Conservation (phyloP, 1,139 yeast species). For the Lizanozyma gosingica region DNA sequence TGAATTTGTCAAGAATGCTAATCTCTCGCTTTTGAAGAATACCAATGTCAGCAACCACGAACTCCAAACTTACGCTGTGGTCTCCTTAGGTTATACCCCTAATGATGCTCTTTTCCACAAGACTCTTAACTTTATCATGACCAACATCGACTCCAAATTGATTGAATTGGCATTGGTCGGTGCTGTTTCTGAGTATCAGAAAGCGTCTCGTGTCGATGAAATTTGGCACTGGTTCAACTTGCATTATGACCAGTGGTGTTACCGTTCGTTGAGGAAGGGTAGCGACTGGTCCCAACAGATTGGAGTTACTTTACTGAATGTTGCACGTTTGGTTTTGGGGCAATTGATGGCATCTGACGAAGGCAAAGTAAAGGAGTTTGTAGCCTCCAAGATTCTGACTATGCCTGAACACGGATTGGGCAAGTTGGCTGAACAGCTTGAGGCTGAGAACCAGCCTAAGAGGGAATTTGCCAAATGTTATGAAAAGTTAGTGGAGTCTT, state of each 20-base stretch:
- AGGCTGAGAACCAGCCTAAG: slow-evolving; percentile 15
- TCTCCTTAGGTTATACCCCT: slow-evolving; percentile 41
- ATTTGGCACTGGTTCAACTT: slow-evolving; percentile 50
- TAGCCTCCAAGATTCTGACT: slow-evolving; percentile 12
- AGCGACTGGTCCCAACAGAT: slow-evolving; percentile 33
- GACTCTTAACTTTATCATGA: slow-evolving; percentile 45
- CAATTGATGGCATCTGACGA: slow-evolving; percentile 22
- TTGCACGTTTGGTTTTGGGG: slow-evolving; percentile 21
- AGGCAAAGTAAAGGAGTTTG: slow-evolving; percentile 14
- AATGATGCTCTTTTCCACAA: slow-evolving; percentile 39
- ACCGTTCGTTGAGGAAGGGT: slow-evolving; percentile 34
- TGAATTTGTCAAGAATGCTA: slow-evolving; percentile 42
- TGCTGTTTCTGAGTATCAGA: slow-evolving; percentile 20
- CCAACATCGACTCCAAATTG: slow-evolving; percentile 44
- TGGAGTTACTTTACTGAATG: slow-evolving; percentile 20
- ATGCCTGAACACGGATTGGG: slow-evolving; percentile 24
- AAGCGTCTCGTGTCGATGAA: slow-evolving; percentile 8
- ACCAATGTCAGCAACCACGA: slow-evolving; percentile 23
- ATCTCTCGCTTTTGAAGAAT: slow-evolving; percentile 24
- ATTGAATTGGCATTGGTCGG: slow-evolving; percentile 52
- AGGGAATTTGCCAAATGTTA: slow-evolving; percentile 5
- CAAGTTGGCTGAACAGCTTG: slow-evolving; percentile 13
- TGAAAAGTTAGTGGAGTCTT: slow-evolving; percentile 1
- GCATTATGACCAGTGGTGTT: slow-evolving; percentile 43
- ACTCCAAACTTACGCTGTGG: slow-evolving; percentile 45